Evolutionary conservation across 2,329 filamentous ascomycete species (phyloP), one percentile per base, ranked within the genome.

Genomic region (Fusarium pseudocircinatum): DNA sequence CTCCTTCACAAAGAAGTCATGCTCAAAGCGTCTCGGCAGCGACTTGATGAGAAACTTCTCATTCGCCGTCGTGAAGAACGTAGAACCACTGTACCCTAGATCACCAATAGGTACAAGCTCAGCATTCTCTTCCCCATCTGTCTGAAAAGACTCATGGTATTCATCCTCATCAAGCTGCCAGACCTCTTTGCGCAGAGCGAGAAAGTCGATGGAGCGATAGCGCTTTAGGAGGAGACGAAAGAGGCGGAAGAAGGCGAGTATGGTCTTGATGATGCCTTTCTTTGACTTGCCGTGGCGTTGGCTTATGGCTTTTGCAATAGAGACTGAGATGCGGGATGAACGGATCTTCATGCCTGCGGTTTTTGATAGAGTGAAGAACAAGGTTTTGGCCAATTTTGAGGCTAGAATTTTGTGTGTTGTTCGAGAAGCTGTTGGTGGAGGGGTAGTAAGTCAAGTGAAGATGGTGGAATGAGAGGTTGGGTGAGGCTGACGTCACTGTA

Each of bases 41-140:
- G 90, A 92, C 78, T 94, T 95, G 78, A 94, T 85, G 14, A 94
- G 86, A 77, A 89, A 94, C 72, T 88, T 89, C n/a, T 85, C 85
- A 74, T 94, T 88, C 7, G 84, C 81, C 0, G 92, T 94, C 9
- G 86, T 87, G 81, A 93, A 94, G 82, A 94, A 94, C 1, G 92
- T 93, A 82, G 92, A 94, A 54, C 93, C 93, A 34, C 91, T 93
- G 78, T 93, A 93, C 6, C 92, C 92, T 81, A 94, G 85, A 77
- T 94, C 91, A 3, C 91, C 92, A 68, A 92, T 87, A 2, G 90
- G 80, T 4, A 86, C 81, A 37, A 94, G 81, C 39, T 78, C 63
- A 0, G 83, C 80, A 24, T 79, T 78, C 20, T 78, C 75, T 18
- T 78, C 61, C 2, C 49, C 56, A 2, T 63, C 47, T 14, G 53